Base-by-base conservation (phyloP, 495 filamentous ascomycete species). In the Saxophila tyrrhenica region DNA sequence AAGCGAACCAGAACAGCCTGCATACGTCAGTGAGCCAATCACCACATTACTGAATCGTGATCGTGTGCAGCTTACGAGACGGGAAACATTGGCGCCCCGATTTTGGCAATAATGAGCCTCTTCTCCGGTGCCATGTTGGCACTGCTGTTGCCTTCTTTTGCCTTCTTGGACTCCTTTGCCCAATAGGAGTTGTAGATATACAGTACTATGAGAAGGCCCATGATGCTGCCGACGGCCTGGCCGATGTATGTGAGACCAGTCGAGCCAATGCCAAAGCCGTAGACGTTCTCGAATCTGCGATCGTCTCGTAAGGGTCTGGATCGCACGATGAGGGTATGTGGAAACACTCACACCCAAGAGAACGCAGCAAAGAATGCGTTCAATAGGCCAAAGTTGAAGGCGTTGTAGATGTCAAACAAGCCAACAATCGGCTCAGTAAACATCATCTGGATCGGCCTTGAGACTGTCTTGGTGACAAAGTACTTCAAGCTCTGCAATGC, bases 361-460 rank as follows among this genome's bases (percentile, higher is more conserved):
- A 73, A 66, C 1, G 70, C 54, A 55, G 70, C 68, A 62, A 72
- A 73, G 54, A 57, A 69, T 20, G 64, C 57, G 52, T 71, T 69
- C 2, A 69, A 59, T 17, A 67, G 54, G 19, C 56, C 69, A 49
- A 72, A 72, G 53, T 63, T 67, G 62, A 70, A 62, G 3, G 55
- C 64, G 21, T 70, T 51, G 19, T 60, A 61, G 38, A 69, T 53
- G 13, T 51, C 60, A 39, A 62, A 58, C 39, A 65, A 50, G 39
- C 63, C 54, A 32, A 71, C 67, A 46, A 72, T 65, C 1, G 71
- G 71, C 46, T 73, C 71, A 47, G 62, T 62, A 43, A 69, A 38
- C 8, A 70, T 48, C 64, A 70, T 68, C 25, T 64, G 58, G 10
- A 70, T 20, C 3, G 54, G 48, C 29, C 54, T 16, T 11, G 45